Percentiles rank a stretch among this genome's conserved stretches.
These are phyloP conservation scores for Nigrospora oryzae DNA, from an alignment of 2,329 filamentous ascomycete species.

Conservation along the genomic window DNA sequence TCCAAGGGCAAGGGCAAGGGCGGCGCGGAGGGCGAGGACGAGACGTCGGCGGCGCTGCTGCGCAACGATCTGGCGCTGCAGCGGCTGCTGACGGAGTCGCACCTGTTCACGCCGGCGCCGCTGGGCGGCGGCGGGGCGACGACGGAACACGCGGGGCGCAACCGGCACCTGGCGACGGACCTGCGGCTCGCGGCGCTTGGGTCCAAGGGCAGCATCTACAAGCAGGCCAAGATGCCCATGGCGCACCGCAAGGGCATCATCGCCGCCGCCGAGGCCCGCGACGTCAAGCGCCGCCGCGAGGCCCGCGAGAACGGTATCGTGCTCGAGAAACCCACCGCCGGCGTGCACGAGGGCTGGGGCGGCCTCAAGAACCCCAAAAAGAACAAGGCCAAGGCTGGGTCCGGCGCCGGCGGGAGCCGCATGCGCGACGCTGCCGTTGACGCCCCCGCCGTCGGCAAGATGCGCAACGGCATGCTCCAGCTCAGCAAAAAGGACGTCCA, in stretches of 20 bases:
- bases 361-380: conserved; percentile 10
- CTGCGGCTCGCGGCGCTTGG: conserved; percentile 75
- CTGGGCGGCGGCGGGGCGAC: conserved; percentile 30
- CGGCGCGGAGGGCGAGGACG: conserved; percentile 27
- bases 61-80: conserved; percentile 91
- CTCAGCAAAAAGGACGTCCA: conserved; percentile 69
- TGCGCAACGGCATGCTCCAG: conserved; percentile 64
- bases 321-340: conserved; percentile 50
- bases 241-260: conserved; percentile 77
- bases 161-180: conserved; percentile 74
- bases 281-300: conserved; percentile 65
- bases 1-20: conserved; percentile 11
- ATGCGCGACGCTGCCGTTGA: conserved; percentile 55
- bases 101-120: conserved; percentile 57
- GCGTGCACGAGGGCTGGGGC: conserved; percentile 9
- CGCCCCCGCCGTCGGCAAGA: conserved; percentile 69
- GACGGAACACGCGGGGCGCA: conserved; percentile 48
- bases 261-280: conserved; percentile 54
- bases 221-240: conserved; percentile 85
- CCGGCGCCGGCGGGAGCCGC: conserved; percentile 6
- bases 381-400: conserved; percentile 30
- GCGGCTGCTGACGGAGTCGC: conserved; percentile 82
- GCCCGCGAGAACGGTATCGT: conserved; percentile 88
- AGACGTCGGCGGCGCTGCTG: conserved; percentile 61
- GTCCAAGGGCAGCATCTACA: conserved; percentile 64